Evolutionary conservation across 495 filamentous ascomycete species (phyloP).

Genomic region (Collariella sp.): DNA sequence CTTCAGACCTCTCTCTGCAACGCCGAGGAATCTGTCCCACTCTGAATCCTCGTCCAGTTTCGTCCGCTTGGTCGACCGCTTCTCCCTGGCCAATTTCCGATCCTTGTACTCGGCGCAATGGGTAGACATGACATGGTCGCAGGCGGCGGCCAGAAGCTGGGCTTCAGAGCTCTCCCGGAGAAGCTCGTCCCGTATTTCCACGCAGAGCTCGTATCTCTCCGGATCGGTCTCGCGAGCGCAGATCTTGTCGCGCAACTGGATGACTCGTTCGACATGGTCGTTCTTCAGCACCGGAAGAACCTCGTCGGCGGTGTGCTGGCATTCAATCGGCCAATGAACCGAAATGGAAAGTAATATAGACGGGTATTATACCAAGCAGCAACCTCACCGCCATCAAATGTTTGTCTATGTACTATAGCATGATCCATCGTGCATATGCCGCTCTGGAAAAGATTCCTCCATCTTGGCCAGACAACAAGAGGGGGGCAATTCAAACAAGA

Average conservation of each 20-base stretch:
- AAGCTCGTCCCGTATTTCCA: not conserved
- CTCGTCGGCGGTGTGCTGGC: too few relatives aligned
- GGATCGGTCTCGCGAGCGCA: not conserved
- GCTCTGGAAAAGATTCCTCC: too few relatives aligned
- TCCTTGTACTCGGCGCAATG: not conserved
- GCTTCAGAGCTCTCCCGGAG: not conserved
- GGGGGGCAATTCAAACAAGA: too few relatives aligned
- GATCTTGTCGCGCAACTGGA: not conserved
- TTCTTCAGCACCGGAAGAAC: conserved; percentile 26
- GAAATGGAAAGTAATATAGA: too few relatives aligned
- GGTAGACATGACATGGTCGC: not conserved
- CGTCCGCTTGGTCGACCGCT: too few relatives aligned
- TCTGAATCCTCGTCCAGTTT: not conserved
- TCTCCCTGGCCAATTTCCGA: not conserved
- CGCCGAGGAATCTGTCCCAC: not conserved
- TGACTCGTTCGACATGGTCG: not conserved
- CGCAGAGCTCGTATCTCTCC: not conserved
- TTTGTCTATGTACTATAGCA: too few relatives aligned
- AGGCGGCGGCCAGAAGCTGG: not conserved
- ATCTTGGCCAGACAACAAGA: too few relatives aligned
- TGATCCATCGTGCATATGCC: too few relatives aligned
- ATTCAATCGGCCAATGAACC: too few relatives aligned
- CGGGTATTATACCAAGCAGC: too few relatives aligned
- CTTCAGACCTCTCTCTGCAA: not conserved
- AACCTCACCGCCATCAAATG: too few relatives aligned